Conservation (phyloP, 768 basidiomycete genomes). For the Lactarius deliciosus region DNA sequence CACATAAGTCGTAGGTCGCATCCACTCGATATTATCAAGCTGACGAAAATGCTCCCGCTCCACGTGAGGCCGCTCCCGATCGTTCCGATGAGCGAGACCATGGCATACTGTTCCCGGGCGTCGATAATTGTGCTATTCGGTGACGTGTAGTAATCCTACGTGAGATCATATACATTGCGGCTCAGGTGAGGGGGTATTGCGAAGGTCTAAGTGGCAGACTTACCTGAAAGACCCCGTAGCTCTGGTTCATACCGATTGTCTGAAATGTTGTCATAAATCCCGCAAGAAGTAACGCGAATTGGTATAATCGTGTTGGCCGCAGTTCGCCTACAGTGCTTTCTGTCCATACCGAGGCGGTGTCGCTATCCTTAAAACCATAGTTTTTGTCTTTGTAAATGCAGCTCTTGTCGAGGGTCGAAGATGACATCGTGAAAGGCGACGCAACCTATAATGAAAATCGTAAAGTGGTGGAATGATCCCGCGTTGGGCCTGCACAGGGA, state of each 20-base stretch:
- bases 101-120: constrained; percentile 41
- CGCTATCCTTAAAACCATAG: neutral
- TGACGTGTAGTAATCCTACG: constrained; percentile 48
- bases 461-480: neutral
- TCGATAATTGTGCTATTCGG: constrained; percentile 38
- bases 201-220: constrained; percentile 2
- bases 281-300: constrained; percentile 39
- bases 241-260: constrained; percentile 45
- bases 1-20: constrained; percentile 40
- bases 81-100: constrained; percentile 45
- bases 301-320: constrained; percentile 38
- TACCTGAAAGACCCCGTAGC: constrained; percentile 47
- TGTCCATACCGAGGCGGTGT: neutral
- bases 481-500: constrained; percentile 3
- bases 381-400: neutral
- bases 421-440: neutral
- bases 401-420: neutral
- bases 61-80: constrained; percentile 47
- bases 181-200: neutral
- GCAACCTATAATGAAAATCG: neutral
- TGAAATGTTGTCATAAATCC: constrained; percentile 49
- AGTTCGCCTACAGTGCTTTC: constrained; percentile 5
- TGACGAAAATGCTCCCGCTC: constrained; percentile 48
- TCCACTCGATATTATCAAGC: constrained; percentile 39
- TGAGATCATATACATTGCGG: neutral